Evolutionary conservation across 768 basidiomycete species (phyloP).

Genomic region (Serendipita indica): DNA sequence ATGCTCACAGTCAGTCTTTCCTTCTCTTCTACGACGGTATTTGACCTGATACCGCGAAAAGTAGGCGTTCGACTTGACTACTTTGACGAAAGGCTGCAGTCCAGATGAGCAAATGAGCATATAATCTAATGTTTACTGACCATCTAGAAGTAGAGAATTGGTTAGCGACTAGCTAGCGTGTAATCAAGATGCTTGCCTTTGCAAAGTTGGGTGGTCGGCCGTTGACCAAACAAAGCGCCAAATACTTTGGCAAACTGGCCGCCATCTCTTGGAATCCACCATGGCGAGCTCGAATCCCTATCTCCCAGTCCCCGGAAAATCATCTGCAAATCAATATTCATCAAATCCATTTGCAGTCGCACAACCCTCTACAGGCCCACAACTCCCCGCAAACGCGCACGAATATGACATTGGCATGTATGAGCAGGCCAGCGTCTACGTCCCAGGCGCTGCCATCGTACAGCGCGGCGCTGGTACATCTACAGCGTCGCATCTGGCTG

Average conservation of each 20-base stretch:
- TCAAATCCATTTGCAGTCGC: slow-evolving; percentile 10
- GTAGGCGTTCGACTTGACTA: slow-evolving; percentile 91
- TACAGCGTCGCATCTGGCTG: slow-evolving; percentile 15
- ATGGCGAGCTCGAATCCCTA: background rate
- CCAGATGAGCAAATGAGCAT: background rate
- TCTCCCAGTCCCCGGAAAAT: background rate
- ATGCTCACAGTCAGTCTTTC: slow-evolving; percentile 86
- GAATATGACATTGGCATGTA: slow-evolving; percentile 86
- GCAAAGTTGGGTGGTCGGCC: background rate
- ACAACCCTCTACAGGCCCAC: background rate
- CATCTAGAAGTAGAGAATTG: slow-evolving; percentile 10
- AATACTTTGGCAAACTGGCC: background rate
- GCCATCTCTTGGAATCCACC: slow-evolving; percentile 1
- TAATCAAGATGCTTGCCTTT: slow-evolving; percentile 5
- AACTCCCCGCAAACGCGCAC: slow-evolving; percentile 74
- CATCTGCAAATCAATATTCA: slow-evolving; percentile 11
- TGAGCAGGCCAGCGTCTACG: slow-evolving; percentile 84
- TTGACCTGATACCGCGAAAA: slow-evolving; percentile 98
- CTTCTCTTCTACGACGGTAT: slow-evolving; percentile 93
- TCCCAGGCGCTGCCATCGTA: slow-evolving; percentile 81
- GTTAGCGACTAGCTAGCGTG: slow-evolving; percentile 12
- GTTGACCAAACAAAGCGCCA: slow-evolving; percentile 7
- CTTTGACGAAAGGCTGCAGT: slow-evolving; percentile 82
- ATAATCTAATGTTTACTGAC: background rate
- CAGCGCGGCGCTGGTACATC: slow-evolving; percentile 47